A percentile compares a stretch with the other conserved stretches of the same genome.
Evolutionary conservation across 2,329 filamentous ascomycete species (phyloP).

Genomic region (Juglanconis sp.): DNA sequence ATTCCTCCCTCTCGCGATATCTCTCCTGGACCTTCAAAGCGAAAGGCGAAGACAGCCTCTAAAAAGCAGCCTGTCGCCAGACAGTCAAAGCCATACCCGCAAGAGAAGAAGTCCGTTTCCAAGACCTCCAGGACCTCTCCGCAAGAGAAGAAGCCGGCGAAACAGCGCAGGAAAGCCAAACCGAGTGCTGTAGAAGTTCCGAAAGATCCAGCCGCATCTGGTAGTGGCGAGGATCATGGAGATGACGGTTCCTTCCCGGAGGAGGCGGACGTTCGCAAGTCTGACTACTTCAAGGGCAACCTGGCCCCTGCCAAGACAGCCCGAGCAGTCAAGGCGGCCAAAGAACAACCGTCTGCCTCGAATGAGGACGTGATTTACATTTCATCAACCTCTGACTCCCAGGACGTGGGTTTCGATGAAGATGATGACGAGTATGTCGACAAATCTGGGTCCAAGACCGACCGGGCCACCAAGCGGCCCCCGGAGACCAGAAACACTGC

Average conservation of each 20-base stretch:
- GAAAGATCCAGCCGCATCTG: background rate
- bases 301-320: background rate
- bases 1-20: background rate
- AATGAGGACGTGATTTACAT: background rate
- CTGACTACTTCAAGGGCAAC: background rate
- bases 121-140: background rate
- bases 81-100: background rate
- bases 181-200: background rate
- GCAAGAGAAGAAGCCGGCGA: background rate
- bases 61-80: background rate
- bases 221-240: background rate
- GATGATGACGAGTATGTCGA: background rate
- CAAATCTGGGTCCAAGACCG: background rate
- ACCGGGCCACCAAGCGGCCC: background rate
- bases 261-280: background rate
- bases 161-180: background rate
- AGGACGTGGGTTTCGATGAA: background rate
- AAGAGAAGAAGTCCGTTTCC: background rate
- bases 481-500: background rate
- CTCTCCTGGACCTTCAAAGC: background rate
- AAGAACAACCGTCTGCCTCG: background rate
- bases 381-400: background rate
- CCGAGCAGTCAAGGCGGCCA: background rate
- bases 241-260: background rate
- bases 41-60: background rate